phyloP scores from a whole-genome alignment of 108 stramenopile species.

The Pseudonitzschia pungens region DNA sequence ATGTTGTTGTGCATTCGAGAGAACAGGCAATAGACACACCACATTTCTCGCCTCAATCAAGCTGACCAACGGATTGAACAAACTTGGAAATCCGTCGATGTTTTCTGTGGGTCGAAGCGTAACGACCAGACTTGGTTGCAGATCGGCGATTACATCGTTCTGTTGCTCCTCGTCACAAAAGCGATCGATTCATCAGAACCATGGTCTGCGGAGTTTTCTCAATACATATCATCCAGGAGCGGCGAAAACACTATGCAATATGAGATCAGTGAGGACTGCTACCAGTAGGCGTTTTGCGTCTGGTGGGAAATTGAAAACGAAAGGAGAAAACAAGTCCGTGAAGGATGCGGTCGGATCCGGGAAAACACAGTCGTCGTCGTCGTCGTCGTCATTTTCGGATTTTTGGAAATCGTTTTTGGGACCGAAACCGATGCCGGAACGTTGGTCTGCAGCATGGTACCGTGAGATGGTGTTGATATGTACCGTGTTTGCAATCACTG shows the following conservation, averaged over 20 bases:
- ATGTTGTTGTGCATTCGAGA: too few species aligned
- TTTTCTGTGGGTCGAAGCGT: background rate
- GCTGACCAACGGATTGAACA: too few species aligned
- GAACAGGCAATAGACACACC: too few species aligned
- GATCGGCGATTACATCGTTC: background rate
- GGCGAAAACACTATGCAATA: background rate
- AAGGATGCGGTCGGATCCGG: background rate
- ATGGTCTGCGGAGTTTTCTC: background rate
- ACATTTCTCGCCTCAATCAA: too few species aligned
- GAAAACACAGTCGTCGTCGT: background rate
- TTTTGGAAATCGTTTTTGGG: constrained; percentile 51
- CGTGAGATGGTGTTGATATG: constrained; percentile 79
- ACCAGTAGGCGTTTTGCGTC: background rate
- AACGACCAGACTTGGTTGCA: constrained; percentile 1
- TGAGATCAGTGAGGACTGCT: background rate
- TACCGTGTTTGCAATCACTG: constrained; percentile 86
- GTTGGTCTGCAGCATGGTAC: constrained; percentile 56
- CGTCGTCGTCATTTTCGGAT: background rate
- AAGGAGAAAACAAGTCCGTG: background rate
- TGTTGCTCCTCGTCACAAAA: background rate
- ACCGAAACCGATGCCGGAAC: constrained; percentile 77
- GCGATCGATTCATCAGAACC: background rate
- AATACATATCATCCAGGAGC: background rate
- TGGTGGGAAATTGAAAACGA: background rate
- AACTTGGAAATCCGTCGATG: background rate